Conservation (phyloP, 148 eudicot species). For the Selenicereus undatus region DNA sequence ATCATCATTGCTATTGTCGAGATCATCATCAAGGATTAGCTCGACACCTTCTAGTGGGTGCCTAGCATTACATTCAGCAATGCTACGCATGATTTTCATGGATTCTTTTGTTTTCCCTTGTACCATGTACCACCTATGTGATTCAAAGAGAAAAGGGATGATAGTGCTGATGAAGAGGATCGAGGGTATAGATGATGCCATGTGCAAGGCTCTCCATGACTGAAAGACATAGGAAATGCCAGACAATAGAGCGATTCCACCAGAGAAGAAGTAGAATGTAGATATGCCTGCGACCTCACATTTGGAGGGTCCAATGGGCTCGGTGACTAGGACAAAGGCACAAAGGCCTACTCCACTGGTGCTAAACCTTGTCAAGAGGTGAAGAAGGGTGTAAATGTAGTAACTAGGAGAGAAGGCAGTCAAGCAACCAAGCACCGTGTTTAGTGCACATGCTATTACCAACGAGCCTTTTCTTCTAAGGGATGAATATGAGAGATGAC, state of each 20-base stretch:
- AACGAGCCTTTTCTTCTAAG: conserved; percentile 75
- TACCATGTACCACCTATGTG: conserved; percentile 81
- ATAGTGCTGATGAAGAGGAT: conserved; percentile 45
- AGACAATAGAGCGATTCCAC: conserved; percentile 58
- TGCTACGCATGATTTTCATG: conserved; percentile 50
- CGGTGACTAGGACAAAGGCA: conserved; percentile 73
- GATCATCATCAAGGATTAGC: conserved; percentile 58
- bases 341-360: conserved; percentile 83
- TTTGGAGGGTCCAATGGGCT: conserved; percentile 62
- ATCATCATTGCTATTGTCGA: neutral
- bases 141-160: conserved; percentile 70
- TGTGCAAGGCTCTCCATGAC: conserved; percentile 64
- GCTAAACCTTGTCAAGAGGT: conserved; percentile 62
- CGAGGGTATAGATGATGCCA: conserved; percentile 69
- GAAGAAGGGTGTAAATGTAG: conserved; percentile 45
- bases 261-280: conserved; percentile 82
- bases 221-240: conserved; percentile 59
- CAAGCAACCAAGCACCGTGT: conserved; percentile 55
- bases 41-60: conserved; percentile 34
- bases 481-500: conserved; percentile 71
- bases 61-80: conserved; percentile 48
- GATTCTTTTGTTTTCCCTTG: conserved; percentile 63
- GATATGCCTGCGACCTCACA: conserved; percentile 83
- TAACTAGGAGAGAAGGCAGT: conserved; percentile 62
- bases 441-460: conserved; percentile 47